Evolutionary conservation across 306 rosid genomes (phyloP), one percentile per base, ranked within the genome.

Genomic region (Quillaja saponaria): DNA sequence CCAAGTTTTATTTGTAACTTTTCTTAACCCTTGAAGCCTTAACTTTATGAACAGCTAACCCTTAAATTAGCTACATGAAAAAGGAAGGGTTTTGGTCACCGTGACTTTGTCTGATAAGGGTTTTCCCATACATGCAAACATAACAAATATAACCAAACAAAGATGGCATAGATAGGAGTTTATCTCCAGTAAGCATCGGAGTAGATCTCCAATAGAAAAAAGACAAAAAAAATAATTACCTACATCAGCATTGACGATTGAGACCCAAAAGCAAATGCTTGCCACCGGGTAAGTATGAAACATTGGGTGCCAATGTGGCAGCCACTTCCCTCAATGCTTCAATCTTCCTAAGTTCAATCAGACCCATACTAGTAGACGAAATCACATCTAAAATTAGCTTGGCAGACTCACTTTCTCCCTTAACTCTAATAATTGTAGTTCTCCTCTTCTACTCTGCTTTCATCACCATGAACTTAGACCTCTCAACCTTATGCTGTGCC

Each of bases 401-500:
- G 0, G 96, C 98, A 2, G 96, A 77, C 39, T 88, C 98, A 35
- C 95, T 86, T 79, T 91, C 96, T 4, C 98, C 96, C 65, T 91
- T 95, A 0, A 96, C 96, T 38, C 95, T 67, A n/a, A 86, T 91
- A 45, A 91, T 88, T 0, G 96, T 90, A 0, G 98, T 96, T 10
- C 98, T 63, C 42, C 95, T 67, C 81, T 91, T 95, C 80, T 91
- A 96, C 77, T 91, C 98, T 0, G 98, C 86, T 85, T 91, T 91
- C 21, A 90, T 90, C 71, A 91, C 98, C 3, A 91, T 85, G 16
- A 84, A 91, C 71, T 88, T 91, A 3, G 96, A 88, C 52, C 98
- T 55, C 83, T 88, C 98, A 0, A 96, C 98, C 80, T 91, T 96
- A 71, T 91, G 96, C 76, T 91, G 98, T 0, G 96, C 96, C 67